Conservation (phyloP, 2,329 filamentous ascomycete genomes). For the Coccinonectria pachysandricola region DNA sequence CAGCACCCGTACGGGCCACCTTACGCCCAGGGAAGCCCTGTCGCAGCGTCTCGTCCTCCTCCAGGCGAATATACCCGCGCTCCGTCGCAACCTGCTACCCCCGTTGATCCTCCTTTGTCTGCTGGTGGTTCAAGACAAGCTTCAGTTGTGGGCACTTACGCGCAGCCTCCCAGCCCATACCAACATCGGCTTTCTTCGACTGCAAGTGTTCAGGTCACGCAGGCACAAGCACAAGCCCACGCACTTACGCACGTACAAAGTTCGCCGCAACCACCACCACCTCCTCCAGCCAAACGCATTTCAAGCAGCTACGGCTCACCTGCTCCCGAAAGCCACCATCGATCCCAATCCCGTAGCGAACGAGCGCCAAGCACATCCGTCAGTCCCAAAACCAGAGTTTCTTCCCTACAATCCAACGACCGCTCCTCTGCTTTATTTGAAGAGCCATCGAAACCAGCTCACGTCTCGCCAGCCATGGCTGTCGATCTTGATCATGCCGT, state of each 20-base stretch:
- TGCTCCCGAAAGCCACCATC: constrained; percentile 31
- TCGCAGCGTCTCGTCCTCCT: constrained; percentile 33
- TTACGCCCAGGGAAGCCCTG: constrained; percentile 44
- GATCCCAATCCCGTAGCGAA: constrained; percentile 47
- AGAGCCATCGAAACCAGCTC: constrained; percentile 15
- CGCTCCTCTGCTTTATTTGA: constrained; percentile 5
- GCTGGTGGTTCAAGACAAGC: constrained; percentile 33
- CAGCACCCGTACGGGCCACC: constrained; percentile 43
- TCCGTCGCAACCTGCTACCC: constrained; percentile 44
- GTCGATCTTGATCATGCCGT: constrained; percentile 22
- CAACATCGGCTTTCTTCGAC: constrained; percentile 36
- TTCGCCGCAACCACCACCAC: constrained; percentile 26
- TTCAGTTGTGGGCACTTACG: constrained; percentile 29
- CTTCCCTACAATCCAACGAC: constrained; percentile 36
- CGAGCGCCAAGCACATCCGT: constrained; percentile 64
- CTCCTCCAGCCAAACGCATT: constrained; percentile 30
- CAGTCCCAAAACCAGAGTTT: constrained; percentile 63
- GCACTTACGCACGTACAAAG: constrained; percentile 25
- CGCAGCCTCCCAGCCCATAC: constrained; percentile 49
- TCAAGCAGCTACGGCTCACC: constrained; percentile 35
- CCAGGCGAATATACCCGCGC: constrained; percentile 35
- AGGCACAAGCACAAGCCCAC: constrained; percentile 20
- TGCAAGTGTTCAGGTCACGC: constrained; percentile 18
- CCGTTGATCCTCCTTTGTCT: constrained; percentile 39
- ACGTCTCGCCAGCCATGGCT: constrained; percentile 18